phyloP scores from a whole-genome alignment of 495 filamentous ascomycete species.

The Clohesyomyces aquaticus region DNA sequence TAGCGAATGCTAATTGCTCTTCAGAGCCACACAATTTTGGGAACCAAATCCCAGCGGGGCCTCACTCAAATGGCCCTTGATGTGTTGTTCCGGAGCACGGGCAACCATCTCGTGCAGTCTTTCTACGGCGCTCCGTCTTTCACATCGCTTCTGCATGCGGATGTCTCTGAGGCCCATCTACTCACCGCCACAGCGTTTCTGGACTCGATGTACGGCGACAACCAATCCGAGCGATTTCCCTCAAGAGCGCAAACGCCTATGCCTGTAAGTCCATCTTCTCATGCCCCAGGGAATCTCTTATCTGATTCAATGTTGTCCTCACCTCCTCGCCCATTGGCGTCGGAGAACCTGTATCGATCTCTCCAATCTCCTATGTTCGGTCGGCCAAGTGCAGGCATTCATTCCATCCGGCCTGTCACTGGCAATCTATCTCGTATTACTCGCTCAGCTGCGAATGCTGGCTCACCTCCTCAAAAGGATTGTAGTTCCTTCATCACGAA shows the following conservation, averaged over 20 bases:
- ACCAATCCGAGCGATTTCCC: conserved; percentile 58
- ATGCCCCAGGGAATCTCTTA: not conserved
- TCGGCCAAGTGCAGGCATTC: conserved; percentile 27
- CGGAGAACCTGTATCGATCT: conserved; percentile 32
- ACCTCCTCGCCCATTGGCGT: not conserved
- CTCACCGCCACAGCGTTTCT: conserved; percentile 76
- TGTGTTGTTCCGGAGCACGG: conserved; percentile 79
- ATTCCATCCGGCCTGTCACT: conserved; percentile 39
- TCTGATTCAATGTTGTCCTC: conserved; percentile 20
- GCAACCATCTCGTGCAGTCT: conserved; percentile 63
- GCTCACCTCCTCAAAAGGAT: conserved; percentile 54
- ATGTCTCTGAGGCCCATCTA: conserved; percentile 83
- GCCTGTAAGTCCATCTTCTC: conserved; percentile 60
- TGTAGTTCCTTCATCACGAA: conserved; percentile 44
- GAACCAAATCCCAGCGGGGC: conserved; percentile 81
- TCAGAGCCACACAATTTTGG: conserved; percentile 96
- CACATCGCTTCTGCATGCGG: conserved; percentile 71
- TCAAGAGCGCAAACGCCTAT: conserved; percentile 82
- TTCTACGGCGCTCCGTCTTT: conserved; percentile 64
- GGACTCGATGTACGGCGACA: conserved; percentile 75
- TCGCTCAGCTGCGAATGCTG: conserved; percentile 46
- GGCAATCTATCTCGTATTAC: conserved; percentile 37
- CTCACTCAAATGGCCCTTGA: conserved; percentile 91
- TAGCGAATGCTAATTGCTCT: conserved; percentile 3
- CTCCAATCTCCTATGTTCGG: conserved; percentile 22